phyloP scores from a whole-genome alignment of 257 asterid genomes.

The Salvia miltiorrhiza region DNA sequence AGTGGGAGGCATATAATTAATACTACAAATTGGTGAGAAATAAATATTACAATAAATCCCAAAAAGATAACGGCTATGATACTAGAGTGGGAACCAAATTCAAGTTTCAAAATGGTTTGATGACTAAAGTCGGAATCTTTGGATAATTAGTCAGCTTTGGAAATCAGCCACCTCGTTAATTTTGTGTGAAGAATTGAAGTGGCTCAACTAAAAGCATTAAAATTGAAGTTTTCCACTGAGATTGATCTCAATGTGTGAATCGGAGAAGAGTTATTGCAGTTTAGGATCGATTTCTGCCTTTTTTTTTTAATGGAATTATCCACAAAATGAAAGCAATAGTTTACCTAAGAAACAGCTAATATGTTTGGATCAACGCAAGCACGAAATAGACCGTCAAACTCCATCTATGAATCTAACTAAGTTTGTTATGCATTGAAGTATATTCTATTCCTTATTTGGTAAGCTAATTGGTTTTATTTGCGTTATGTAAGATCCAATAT shows the following conservation, averaged over 20 bases:
- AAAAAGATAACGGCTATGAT: neutral
- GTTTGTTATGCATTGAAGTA: neutral
- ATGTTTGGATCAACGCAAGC: neutral
- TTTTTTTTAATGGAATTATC: neutral
- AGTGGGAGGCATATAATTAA: neutral
- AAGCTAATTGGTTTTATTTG: too few relatives aligned
- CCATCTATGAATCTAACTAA: neutral
- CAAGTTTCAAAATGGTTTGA: neutral
- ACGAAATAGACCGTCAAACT: neutral
- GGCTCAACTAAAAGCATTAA: neutral
- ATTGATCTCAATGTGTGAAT: neutral
- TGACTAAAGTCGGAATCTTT: neutral
- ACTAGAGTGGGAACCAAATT: constrained; percentile 14
- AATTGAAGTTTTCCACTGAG: neutral
- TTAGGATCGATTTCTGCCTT: too few relatives aligned
- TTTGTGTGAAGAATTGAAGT: neutral
- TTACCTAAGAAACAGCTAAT: neutral
- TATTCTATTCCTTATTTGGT: neutral
- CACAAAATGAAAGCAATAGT: neutral
- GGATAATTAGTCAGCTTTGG: too few relatives aligned
- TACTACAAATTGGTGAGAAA: neutral
- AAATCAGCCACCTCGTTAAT: neutral
- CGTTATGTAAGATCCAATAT: too few relatives aligned
- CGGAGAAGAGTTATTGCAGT: neutral
- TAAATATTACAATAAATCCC: neutral